These are phyloP conservation scores for Stentor roeselii DNA, from an alignment of 73 alveolate genomes.

Conservation along the genomic window DNA sequence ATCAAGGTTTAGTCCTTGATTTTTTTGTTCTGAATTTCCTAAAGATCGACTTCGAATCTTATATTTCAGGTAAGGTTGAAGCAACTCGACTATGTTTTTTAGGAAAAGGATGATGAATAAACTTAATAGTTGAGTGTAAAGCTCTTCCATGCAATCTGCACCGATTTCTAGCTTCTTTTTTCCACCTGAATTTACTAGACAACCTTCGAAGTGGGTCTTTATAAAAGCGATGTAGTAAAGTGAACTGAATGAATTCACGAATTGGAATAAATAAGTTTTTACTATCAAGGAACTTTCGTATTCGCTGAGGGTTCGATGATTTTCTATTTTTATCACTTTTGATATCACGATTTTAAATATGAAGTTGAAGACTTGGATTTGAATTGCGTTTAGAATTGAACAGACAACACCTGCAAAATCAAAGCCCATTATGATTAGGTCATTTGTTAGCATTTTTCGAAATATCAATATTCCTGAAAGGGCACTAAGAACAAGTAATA, in stretches of 20 bases:
- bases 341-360: slow-evolving; percentile 32
- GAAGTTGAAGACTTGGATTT: slow-evolving; percentile 46
- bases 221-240: slow-evolving; percentile 62
- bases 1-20: slow-evolving; percentile 31
- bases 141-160: slow-evolving; percentile 43
- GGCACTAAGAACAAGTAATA: background rate
- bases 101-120: slow-evolving; percentile 33
- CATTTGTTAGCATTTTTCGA: background rate
- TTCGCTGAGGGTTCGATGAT: slow-evolving; percentile 48
- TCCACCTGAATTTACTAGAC: background rate
- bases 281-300: slow-evolving; percentile 52
- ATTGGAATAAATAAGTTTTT: slow-evolving; percentile 51
- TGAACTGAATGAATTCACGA: slow-evolving; percentile 59
- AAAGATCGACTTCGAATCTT: background rate
- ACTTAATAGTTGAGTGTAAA: slow-evolving; percentile 36
- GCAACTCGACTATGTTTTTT: slow-evolving; percentile 35
- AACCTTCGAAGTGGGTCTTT: slow-evolving; percentile 19
- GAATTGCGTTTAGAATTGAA: slow-evolving; percentile 24
- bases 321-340: slow-evolving; percentile 45
- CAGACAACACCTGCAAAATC: slow-evolving; percentile 11
- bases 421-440: background rate
- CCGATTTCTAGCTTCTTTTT: background rate
- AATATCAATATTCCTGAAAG: background rate
- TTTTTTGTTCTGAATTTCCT: slow-evolving; percentile 15
- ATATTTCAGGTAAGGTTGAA: slow-evolving; percentile 26